A percentile compares a stretch with the other conserved stretches of the same genome.
These are phyloP conservation scores for Usnea hakonensis DNA, from an alignment of 495 filamentous ascomycete genomes.

Conservation along the genomic window DNA sequence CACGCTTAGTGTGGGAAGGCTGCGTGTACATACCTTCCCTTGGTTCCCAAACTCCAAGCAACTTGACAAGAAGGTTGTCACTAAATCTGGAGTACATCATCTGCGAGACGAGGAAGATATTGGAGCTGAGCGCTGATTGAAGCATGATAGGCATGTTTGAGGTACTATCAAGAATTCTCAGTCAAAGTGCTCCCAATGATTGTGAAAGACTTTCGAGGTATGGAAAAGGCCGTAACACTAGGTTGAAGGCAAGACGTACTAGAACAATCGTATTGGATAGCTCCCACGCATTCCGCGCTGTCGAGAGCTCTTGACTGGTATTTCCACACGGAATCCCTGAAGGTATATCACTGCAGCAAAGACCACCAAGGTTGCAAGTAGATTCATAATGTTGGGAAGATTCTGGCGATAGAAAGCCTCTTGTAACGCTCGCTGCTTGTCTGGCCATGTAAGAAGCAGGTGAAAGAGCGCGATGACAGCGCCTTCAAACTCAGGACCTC, in stretches of 20 bases:
- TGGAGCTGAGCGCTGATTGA: slow-evolving; percentile 94
- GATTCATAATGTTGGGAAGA: slow-evolving; percentile 99
- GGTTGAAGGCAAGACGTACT: slow-evolving; percentile 15
- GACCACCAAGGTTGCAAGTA: slow-evolving; percentile 83
- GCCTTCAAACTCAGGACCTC: slow-evolving; percentile 98
- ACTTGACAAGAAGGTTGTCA: slow-evolving; percentile 93
- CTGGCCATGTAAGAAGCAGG: slow-evolving; percentile 93
- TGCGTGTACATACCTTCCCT: slow-evolving; percentile 55
- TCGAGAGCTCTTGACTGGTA: slow-evolving; percentile 98
- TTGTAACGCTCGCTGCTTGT: slow-evolving; percentile 94
- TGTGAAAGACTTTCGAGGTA: not conserved
- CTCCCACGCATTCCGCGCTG: slow-evolving; percentile 93
- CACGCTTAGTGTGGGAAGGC: not conserved
- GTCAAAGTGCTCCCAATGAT: not conserved
- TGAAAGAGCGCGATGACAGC: slow-evolving; percentile 98
- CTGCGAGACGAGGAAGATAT: slow-evolving; percentile 97
- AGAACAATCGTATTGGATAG: slow-evolving; percentile 63
- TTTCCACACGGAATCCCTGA: slow-evolving; percentile 99
- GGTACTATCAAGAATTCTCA: slow-evolving; percentile 25
- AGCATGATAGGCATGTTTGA: slow-evolving; percentile 96
- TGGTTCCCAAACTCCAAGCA: slow-evolving; percentile 97
- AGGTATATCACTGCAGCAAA: slow-evolving; percentile 99
- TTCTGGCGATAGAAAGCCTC: slow-evolving; percentile 99
- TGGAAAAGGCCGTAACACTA: not conserved
- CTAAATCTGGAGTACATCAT: slow-evolving; percentile 98